Base-by-base conservation (phyloP, 139 green algal genomes). In the Picochlorum sp. region DNA sequence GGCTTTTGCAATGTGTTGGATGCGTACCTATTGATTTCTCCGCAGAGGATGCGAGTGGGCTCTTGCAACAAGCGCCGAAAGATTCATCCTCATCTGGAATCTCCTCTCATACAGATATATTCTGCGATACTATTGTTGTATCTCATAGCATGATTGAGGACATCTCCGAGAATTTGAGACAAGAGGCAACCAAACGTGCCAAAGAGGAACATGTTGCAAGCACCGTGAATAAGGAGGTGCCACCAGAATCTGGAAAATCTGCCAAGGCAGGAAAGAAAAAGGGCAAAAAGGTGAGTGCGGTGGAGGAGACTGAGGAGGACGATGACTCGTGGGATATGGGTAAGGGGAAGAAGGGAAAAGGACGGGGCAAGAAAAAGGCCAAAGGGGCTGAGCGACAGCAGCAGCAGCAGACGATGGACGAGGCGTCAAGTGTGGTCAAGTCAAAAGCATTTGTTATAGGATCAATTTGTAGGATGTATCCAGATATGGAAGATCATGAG, bases 261-360 rank as follows among this genome's bases (percentile, higher is more conserved):
- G 0, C 8, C 8, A 61, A 51, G 50, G 78, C 83, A 4, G 69
- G 79, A n/a, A 63, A 78, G 45, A 78, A 80, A 14, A 66, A 84
- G 20, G 24, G 47, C 49, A 67, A 81, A 57, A 71, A 75, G 28
- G 69, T 65, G 20, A 57, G 52, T 23, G 49, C 70, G 15, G 20
- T 54, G 24, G 59, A 52, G 4, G 74, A 81, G 49, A 34, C 3
- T 21, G 69, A 71, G 20, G 73, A 86, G 6, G 74, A 83, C 14
- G 83, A 88, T 49, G 81, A 76, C 74, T 70, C 58, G 37, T 67
- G 56, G 61, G 63, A 66, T 8, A 52, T 59, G 20, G 70, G 67
- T 8, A 83, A 80, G 30, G 70, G 67, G 1, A 84, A 81, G 57
- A 85, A 83, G 50, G 74, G 68, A 16, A 76, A 73, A 38, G 58